Conservation (phyloP, 2,329 filamentous ascomycete genomes). For the Cladosporium sp. region DNA sequence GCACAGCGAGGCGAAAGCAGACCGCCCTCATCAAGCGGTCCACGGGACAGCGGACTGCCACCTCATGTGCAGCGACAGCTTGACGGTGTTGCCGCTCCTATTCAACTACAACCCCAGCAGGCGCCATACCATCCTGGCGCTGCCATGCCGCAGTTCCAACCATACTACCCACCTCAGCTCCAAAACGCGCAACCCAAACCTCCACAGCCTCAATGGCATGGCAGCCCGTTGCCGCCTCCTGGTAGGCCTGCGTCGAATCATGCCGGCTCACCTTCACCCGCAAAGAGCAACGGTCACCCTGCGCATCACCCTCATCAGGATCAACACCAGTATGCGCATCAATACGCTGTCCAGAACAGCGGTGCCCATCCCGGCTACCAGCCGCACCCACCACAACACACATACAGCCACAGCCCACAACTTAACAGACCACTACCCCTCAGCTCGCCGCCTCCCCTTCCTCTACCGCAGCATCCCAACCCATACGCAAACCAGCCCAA, state of each 20-base stretch:
- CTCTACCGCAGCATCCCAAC: background rate
- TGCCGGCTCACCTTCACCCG: conserved; percentile 24
- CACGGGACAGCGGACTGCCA: conserved; percentile 23
- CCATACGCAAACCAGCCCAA: conserved; percentile 20
- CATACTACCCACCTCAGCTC: conserved; percentile 11
- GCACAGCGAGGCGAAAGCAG: conserved; percentile 21
- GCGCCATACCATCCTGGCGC: background rate
- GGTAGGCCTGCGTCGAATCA: conserved; percentile 24
- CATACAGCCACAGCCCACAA: conserved; percentile 5
- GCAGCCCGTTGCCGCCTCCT: conserved; percentile 28
- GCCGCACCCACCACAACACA: background rate
- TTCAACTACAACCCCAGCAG: conserved; percentile 16
- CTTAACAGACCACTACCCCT: background rate
- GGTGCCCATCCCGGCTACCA: conserved; percentile 27
- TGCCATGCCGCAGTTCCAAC: conserved; percentile 1
- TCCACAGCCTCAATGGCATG: conserved; percentile 34
- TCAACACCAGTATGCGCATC: conserved; percentile 55
- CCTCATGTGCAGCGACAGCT: conserved; percentile 32
- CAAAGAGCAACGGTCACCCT: conserved; percentile 25
- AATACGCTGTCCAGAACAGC: conserved; percentile 32
- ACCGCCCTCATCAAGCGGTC: conserved; percentile 9
- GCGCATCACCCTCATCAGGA: conserved; percentile 30
- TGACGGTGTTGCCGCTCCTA: conserved; percentile 19
- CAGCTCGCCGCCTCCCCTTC: conserved; percentile 15
- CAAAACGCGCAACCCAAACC: conserved; percentile 21